Percentiles rank a stretch among this genome's conserved stretches.
Conservation (phyloP, 2,329 filamentous ascomycete genomes). For the Nemania sp. region DNA sequence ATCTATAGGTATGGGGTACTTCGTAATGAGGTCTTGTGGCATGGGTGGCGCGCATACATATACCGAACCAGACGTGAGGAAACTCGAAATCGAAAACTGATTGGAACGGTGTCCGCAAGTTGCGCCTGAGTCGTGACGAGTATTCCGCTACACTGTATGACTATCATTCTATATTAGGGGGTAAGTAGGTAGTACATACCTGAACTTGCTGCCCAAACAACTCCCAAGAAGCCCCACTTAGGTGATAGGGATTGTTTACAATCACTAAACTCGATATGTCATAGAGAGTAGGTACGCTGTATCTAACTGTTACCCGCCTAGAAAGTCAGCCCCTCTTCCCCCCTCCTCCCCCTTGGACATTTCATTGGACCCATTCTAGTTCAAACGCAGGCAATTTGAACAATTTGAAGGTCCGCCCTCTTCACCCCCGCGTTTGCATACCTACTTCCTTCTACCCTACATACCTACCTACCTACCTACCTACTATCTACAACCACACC, state of each 20-base stretch:
- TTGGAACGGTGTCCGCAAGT: neutral
- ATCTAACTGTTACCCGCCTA: neutral
- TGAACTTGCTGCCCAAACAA: constrained; percentile 30
- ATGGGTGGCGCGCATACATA: neutral
- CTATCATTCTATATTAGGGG: no score
- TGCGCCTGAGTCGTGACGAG: neutral
- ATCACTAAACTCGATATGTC: neutral
- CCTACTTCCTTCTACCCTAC: no score
- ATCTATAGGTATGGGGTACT: no score
- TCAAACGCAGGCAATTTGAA: constrained; percentile 29
- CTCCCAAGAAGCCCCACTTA: neutral
- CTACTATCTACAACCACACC: constrained; percentile 5
- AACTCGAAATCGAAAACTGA: neutral
- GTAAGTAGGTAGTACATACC: neutral
- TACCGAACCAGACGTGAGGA: neutral
- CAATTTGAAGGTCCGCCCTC: constrained; percentile 35
- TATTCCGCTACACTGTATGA: neutral
- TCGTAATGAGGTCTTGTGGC: neutral
- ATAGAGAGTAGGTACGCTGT: neutral
- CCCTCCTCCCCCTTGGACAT: constrained; percentile 2
- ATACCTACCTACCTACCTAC: constrained; percentile 17
- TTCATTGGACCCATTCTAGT: constrained; percentile 7
- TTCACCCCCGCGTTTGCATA: constrained; percentile 39
- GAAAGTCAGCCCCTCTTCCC: neutral
- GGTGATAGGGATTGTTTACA: neutral